Evolutionary conservation across 805 yeast species (phyloP).

Genomic region (Pichia scutulata): DNA sequence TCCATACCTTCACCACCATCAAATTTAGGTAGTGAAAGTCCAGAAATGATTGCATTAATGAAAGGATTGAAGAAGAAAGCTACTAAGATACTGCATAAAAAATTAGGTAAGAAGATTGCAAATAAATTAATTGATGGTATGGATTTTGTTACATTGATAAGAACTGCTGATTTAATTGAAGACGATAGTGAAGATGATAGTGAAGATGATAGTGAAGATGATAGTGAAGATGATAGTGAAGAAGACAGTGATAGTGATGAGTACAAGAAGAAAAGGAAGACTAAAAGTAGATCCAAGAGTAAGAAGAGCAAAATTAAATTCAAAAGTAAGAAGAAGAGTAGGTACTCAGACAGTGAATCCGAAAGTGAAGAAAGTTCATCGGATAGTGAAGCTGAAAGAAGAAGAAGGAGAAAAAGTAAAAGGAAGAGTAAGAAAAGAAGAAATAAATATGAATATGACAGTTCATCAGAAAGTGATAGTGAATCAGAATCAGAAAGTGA

Average conservation of each 20-base stretch:
- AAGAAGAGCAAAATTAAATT: background rate
- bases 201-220: background rate
- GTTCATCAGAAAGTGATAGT: background rate
- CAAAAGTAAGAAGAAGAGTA: background rate
- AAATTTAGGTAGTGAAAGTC: background rate
- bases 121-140: background rate
- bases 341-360: background rate
- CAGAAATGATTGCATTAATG: slow-evolving; percentile 2
- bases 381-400: background rate
- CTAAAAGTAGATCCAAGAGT: background rate
- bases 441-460: background rate
- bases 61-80: background rate
- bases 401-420: background rate
- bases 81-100: slow-evolving; percentile 1
- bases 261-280: background rate
- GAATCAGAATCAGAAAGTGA: background rate
- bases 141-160: slow-evolving; percentile 3
- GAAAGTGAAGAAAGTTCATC: slow-evolving; percentile 3
- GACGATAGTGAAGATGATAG: background rate
- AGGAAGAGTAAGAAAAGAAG: background rate
- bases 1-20: background rate
- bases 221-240: background rate
- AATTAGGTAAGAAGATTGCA: slow-evolving; percentile 2
- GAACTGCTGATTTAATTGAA: background rate
- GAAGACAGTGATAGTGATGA: background rate